Evolutionary conservation across 768 basidiomycete species (phyloP), one percentile per base, ranked within the genome.

Genomic region (Tremella mesenterica): DNA sequence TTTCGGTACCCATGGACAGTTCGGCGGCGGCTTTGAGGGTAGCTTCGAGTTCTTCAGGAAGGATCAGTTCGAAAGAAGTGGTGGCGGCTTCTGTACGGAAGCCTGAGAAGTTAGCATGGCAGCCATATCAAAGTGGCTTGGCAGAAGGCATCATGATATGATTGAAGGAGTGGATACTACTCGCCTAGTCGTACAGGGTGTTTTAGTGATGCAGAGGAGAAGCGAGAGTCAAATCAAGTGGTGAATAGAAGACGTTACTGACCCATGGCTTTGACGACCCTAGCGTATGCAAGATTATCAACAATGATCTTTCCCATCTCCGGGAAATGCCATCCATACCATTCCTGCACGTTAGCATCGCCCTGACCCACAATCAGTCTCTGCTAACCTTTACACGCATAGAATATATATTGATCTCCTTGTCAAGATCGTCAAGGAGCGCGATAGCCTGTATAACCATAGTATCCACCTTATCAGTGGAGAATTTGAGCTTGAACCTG

Each of bases 301-400:
- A 84, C 82, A 61, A 99, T 86, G 72, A 99, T 97, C 78, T 96
- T 97, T 54, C 85, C 86, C 85, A 99, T 88, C 76, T 99, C 95
- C 4, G 95, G 95, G 81, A 99, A 99, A 77, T 99, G 95, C 95
- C 95, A 99, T 31, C 95, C 95, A 66, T 99, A 99, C 95, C 95
- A 99, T 81, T 99, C 95, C 93, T 95, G 63, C n/a, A 36, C 44
- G 29, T 56, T 39, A 58, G 57, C 45, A 28, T 0, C 46, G 20
- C 25, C 25, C 25, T 28, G 7, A 18, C 29, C 14, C 46, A 9
- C 7, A 31, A 16, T 16, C 25, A 38, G 14, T 44, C 23, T 3
- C 52, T 57, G n/a, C 79, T 29, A 53, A 92, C 92, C 81, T 99
- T 99, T 43, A 93, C 89, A 67, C 95, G 83, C 95, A 99, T 99